Evolutionary conservation across 2,329 filamentous ascomycete genomes (phyloP), one percentile per base, ranked within the genome.

Genomic region (Pseudogymnoascus verrucosus): DNA sequence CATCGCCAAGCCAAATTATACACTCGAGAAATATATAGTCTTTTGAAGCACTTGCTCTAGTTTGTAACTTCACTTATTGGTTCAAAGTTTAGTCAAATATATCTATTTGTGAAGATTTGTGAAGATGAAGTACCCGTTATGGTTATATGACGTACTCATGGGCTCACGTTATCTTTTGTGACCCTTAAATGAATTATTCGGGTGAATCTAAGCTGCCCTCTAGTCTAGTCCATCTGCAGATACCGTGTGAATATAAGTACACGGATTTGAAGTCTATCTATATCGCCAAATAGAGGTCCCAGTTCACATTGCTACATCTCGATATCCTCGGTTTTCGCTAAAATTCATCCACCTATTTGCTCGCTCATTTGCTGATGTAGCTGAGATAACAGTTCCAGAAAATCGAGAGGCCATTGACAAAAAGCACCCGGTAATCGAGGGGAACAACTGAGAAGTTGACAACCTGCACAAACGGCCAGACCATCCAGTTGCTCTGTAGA

Each of bases 361-460:
- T 37, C 8, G 19, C 59, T 37, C 26, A 61, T 28, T 61, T 69
- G 65, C 75, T 76, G 37, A 75, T 65, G 62, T 68, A 74, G 65
- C 75, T 77, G 36, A 77, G 65, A 60, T 77, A 77, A 61, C 75
- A 76, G 67, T 77, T 77, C 76, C 76, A 77, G 36, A 86, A 87
- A 69, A 90, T 76, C 65, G 83, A 85, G 39, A 90, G 78, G 47
- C 89, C 76, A 72, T 91, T 91, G 39, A 90, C 88, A 11, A 90
- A 79, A 68, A 90, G 71, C n/a, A 91, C 84, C 62, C 87, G 77
- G 71, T 88, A 82, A 70, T 90, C 82, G 66, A 89, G 73, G 12
- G 88, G 88, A 65, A 90, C 85, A 64, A 89, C 79, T 68, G 85
- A 84, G 76, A 91, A 90, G 76, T 91, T 91, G 61, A 83, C 78